Conservation (phyloP, 805 yeast genomes). For the Yamadazyma sp. region DNA sequence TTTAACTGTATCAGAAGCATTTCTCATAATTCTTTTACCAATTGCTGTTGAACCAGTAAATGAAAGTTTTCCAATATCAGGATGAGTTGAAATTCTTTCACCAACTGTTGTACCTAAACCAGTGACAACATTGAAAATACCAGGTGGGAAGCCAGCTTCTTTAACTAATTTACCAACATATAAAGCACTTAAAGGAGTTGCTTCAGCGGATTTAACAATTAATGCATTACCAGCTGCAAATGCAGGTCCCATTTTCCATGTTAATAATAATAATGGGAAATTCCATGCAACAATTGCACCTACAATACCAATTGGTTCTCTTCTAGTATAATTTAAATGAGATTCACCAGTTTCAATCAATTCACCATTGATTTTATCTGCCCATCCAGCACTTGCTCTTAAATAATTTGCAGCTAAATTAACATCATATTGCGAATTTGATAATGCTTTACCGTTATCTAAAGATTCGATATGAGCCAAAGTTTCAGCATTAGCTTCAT, state of each 20-base stretch:
- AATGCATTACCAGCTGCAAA: constrained; percentile 86
- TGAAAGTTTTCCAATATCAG: constrained; percentile 82
- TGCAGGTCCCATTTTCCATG: constrained; percentile 95
- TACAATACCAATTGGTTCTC: constrained; percentile 92
- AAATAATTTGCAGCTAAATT: constrained; percentile 64
- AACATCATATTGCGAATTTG: constrained; percentile 72
- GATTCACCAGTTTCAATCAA: constrained; percentile 69
- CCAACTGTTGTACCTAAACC: constrained; percentile 89
- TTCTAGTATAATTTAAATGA: constrained; percentile 75
- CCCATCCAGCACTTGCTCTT: constrained; percentile 87
- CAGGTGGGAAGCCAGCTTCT: constrained; percentile 89
- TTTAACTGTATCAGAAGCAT: constrained; percentile 78
- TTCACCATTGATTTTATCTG: constrained; percentile 81
- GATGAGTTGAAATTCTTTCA: constrained; percentile 72
- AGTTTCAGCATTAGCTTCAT: constrained; percentile 68
- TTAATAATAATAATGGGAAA: constrained; percentile 89
- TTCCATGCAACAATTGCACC: constrained; percentile 98
- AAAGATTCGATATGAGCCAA: constrained; percentile 79
- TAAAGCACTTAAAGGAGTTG: constrained; percentile 87
- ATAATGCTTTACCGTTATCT: constrained; percentile 84
- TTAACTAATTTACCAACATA: constrained; percentile 60
- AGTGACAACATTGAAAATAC: constrained; percentile 82
- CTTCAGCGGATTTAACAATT: constrained; percentile 87
- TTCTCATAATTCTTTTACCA: constrained; percentile 78
- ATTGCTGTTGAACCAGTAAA: constrained; percentile 94